Evolutionary conservation across 805 yeast genomes (phyloP), one percentile per base, ranked within the genome.

Genomic region (Saturnispora diversa): DNA sequence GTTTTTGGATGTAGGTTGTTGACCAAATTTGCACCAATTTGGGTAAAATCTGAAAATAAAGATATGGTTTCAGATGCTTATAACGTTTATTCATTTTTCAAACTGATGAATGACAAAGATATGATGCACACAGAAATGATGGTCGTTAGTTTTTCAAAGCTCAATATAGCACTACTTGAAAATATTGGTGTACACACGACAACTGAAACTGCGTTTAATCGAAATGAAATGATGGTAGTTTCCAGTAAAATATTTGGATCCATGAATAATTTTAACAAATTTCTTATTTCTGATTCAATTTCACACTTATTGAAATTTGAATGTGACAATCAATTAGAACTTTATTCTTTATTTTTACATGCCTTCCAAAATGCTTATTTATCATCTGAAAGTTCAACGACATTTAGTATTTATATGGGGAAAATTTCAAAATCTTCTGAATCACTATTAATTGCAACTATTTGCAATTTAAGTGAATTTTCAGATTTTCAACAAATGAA

Each of bases 1-100:
- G 35, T 52, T n/a, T 41, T 62, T 0, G 53, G 65, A 0, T 62
- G 69, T 25, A 52, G 50, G 25, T 36, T 70, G 1, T 46, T 69
- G 20, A 19, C 33, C 0, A 23, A 47, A 1, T 52, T 65, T 30
- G 43, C 57, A 3, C 51, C 49, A 1, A 35, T 47, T 0, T 62
- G 74, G 64, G 31, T 62, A 1, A 27, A 37, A 1, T 41, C 38
- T 4, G 25, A 35, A 0, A 50, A 54, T 7, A 52, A 47, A 1
- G 52, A 51, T 2, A 50, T 71, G 6, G 46, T 53, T 15, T 61
- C 61, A 3, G 80, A 75, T 36, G 66, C 68, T 32, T 51, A 50
- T 27, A 82, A 77, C 47, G 64, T 78, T 15, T 59, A 66, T 29
- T 53, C 59, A 1, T 78, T 75, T 68, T 44, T 75, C 7, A 30